phyloP scores from a whole-genome alignment of 768 basidiomycete species.

The Suillus brevipes region DNA sequence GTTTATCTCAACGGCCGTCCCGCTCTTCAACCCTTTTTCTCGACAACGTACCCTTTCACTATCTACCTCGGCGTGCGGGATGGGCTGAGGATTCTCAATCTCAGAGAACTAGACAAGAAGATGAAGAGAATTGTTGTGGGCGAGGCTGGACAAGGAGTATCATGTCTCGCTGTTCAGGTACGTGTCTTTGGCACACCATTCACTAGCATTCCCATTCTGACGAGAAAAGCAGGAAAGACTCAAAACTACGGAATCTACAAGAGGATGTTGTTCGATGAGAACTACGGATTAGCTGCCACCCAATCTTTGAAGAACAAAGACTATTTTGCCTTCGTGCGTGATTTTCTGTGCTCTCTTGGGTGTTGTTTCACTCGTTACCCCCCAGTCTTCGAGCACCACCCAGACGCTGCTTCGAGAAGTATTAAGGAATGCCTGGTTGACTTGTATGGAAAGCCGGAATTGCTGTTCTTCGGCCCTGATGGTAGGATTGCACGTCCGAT shows the following conservation, averaged over 20 bases:
- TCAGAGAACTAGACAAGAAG: slow-evolving; percentile 66
- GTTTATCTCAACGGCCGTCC: no score
- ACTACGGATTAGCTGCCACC: slow-evolving; percentile 92
- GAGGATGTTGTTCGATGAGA: slow-evolving; percentile 94
- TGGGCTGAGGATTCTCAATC: slow-evolving; percentile 64
- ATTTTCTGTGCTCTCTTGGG: background rate
- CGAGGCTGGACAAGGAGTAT: slow-evolving; percentile 46
- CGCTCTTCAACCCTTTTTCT: no score
- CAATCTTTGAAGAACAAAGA: slow-evolving; percentile 97
- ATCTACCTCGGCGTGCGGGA: slow-evolving; percentile 65
- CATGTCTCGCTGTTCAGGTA: slow-evolving; percentile 61
- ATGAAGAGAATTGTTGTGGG: slow-evolving; percentile 55
- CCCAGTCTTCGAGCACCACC: slow-evolving; percentile 80
- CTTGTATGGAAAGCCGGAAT: slow-evolving; percentile 84
- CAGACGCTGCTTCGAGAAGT: slow-evolving; percentile 94
- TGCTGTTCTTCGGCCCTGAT: slow-evolving; percentile 95
- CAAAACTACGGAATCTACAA: slow-evolving; percentile 82
- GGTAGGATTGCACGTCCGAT: no score
- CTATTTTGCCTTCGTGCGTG: slow-evolving; percentile 85
- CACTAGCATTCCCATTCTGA: background rate
- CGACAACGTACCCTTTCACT: slow-evolving; percentile 13
- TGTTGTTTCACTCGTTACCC: slow-evolving; percentile 2
- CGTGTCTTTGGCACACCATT: slow-evolving; percentile 13
- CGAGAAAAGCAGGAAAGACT: slow-evolving; percentile 15
- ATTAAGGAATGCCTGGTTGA: slow-evolving; percentile 95